phyloP scores from a whole-genome alignment of 75 land plant genomes.

The Cunninghamia lanceolata region DNA sequence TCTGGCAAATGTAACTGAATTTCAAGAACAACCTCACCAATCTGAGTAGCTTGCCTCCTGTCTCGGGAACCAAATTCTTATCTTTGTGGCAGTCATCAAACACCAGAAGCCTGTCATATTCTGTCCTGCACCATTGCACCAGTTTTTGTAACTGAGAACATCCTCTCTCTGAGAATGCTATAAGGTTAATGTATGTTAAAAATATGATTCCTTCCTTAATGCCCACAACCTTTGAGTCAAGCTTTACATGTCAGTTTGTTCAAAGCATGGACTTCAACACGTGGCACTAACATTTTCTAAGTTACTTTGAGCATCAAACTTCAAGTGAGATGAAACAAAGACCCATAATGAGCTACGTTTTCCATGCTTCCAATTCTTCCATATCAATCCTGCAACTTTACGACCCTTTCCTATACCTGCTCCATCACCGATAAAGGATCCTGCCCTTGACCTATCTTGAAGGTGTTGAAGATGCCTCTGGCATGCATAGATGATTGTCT shows the following conservation, averaged over 20 bases:
- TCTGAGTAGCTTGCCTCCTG: conserved; percentile 90
- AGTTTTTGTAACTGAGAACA: conserved; percentile 86
- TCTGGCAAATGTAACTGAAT: conserved; percentile 77
- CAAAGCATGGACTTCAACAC: conserved; percentile 70
- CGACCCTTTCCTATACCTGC: conserved; percentile 98
- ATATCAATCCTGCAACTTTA: conserved; percentile 91
- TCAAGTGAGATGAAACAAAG: no score
- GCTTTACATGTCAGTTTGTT: conserved; percentile 91
- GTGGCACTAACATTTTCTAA: no score
- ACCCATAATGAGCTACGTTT: conserved; percentile 77
- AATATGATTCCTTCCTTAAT: conserved; percentile 86
- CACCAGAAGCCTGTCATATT: conserved; percentile 81
- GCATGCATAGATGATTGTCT: conserved; percentile 88
- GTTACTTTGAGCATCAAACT: no score
- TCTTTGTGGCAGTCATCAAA: conserved; percentile 99
- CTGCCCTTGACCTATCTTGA: conserved; percentile 71
- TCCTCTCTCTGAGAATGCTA: conserved; percentile 95
- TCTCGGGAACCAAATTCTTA: conserved; percentile 89
- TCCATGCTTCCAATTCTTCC: conserved; percentile 96
- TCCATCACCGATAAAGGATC: conserved; percentile 98
- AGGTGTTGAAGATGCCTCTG: conserved; percentile 93
- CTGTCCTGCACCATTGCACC: conserved; percentile 90
- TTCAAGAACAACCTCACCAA: conserved; percentile 95
- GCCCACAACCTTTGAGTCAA: conserved; percentile 89
- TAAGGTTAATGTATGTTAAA: conserved; percentile 91